A percentile compares a stretch with the other conserved stretches of the same genome.
Evolutionary conservation across 352 stramenopile species (phyloP).

Genomic region (Phytophthora chlamydospora): DNA sequence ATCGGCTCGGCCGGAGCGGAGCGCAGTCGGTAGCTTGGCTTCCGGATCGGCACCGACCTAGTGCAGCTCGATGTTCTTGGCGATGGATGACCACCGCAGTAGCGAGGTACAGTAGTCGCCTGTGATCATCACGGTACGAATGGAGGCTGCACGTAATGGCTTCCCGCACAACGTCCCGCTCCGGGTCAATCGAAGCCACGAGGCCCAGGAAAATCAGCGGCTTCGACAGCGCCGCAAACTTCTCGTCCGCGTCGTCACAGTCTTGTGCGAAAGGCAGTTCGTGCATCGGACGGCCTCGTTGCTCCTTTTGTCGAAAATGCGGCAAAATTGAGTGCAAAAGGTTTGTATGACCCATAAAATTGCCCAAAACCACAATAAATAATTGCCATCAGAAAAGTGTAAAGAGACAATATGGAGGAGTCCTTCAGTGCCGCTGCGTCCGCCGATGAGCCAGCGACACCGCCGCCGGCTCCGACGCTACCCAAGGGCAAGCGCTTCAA

Average conservation of each 20-base stretch:
- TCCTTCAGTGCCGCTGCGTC: background rate
- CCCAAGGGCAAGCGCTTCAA: constrained; percentile 52
- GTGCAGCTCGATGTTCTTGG: constrained; percentile 86
- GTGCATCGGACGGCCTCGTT: too few relatives aligned
- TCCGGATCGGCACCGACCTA: constrained; percentile 62
- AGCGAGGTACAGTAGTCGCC: constrained; percentile 89
- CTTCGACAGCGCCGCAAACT: constrained; percentile 69
- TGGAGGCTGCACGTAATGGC: constrained; percentile 53
- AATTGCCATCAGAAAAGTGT: background rate
- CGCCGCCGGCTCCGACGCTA: constrained; percentile 31
- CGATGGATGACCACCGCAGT: constrained; percentile 94
- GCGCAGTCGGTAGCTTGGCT: constrained; percentile 62
- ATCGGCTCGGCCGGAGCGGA: constrained; percentile 24
- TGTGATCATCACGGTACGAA: constrained; percentile 93
- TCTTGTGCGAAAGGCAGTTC: constrained; percentile 50
- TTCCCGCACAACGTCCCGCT: constrained; percentile 48
- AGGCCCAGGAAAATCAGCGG: constrained; percentile 92
- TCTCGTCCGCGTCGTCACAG: constrained; percentile 70
- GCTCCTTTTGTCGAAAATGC: too few relatives aligned
- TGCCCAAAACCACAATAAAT: too few relatives aligned
- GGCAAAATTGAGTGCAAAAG: too few relatives aligned
- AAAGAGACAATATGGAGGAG: constrained; percentile 8
- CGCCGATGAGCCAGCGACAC: background rate
- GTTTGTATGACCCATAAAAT: too few relatives aligned
- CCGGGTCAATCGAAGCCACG: constrained; percentile 82